phyloP scores from a whole-genome alignment of 768 basidiomycete species.

The Psilocybe cyanescens region DNA sequence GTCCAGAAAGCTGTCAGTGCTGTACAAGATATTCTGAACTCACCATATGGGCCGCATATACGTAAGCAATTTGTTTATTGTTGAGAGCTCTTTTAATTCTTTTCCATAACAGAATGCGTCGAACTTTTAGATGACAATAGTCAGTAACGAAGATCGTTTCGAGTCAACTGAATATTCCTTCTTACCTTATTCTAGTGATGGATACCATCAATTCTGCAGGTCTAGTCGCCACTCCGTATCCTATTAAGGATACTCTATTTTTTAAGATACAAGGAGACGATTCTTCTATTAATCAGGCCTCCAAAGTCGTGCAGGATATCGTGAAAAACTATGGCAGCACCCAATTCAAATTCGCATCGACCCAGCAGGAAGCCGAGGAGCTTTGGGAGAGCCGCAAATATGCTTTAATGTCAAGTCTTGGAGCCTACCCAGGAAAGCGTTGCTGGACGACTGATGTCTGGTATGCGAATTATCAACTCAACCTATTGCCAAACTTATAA shows the following conservation, averaged over 20 bases:
- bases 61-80: slow-evolving; percentile 50
- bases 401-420: slow-evolving; percentile 73
- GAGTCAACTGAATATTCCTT: neutral
- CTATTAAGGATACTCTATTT: slow-evolving; percentile 80
- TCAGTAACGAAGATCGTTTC: slow-evolving; percentile 29
- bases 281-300: slow-evolving; percentile 57
- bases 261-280: slow-evolving; percentile 90
- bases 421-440: slow-evolving; percentile 61
- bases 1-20: slow-evolving; percentile 80
- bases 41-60: slow-evolving; percentile 70
- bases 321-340: slow-evolving; percentile 69
- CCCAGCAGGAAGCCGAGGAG: slow-evolving; percentile 73
- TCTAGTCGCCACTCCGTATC: slow-evolving; percentile 61
- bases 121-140: slow-evolving; percentile 84
- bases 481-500: neutral
- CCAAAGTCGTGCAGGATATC: slow-evolving; percentile 61
- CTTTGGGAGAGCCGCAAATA: slow-evolving; percentile 90
- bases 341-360: slow-evolving; percentile 73
- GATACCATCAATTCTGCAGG: slow-evolving; percentile 73
- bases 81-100: neutral
- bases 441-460: slow-evolving; percentile 94
- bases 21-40: slow-evolving; percentile 78
- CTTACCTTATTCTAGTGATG: slow-evolving; percentile 58
- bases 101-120: slow-evolving; percentile 66
- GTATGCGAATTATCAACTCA: slow-evolving; percentile 40